Base-by-base conservation (phyloP, 2,329 filamentous ascomycete species). In the Aspergillus terreus region DNA sequence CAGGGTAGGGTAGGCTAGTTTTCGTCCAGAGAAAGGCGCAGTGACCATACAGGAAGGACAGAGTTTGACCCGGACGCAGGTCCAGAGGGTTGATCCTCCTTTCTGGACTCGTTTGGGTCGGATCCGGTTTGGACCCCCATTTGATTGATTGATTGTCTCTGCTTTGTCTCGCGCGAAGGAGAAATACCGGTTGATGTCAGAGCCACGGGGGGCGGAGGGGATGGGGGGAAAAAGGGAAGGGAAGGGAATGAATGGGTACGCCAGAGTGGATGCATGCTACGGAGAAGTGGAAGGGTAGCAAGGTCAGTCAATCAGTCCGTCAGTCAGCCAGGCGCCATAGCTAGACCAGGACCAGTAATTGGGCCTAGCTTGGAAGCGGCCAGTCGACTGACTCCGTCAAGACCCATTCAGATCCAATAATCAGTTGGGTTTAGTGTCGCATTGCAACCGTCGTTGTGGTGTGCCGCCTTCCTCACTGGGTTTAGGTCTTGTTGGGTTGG, bases 71-170 rank as follows among this genome's bases (percentile, higher is more conserved):
- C 62, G 64, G 67, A 69, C 65, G 66, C 67, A 70, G 67, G 65
- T 68, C 67, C 66, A 69, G 60, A 67, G 62, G 65, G 66, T 60
- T 68, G 67, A 69, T 70, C 66, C 65, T 66, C 65, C 64, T 64
- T 66, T 67, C 61, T 64, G 62, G 63, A 56, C 61, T 64, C 59
- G 63, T 65, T 63, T 64, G 58, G 61, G 58, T 59, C 50, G 54
- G 55, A 63, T 64, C 63, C 62, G 61, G 61, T 60, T 65, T 64
- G 58, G 63, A 60, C 58, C 56, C 46, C 58, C 58, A 61, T 58
- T 58, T 60, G 27, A 30, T 58, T 53, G 52, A 55, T 58, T 61
- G 52, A 55, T 58, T 61, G 57, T 60, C 56, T 59, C 49, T 58
- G 55, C 50, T 54, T 58, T 62, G 57, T 62, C 56, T 61, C 61